These are phyloP conservation scores for Coniochaeta prunicola DNA, from an alignment of 2,329 filamentous ascomycete genomes.

Conservation along the genomic window DNA sequence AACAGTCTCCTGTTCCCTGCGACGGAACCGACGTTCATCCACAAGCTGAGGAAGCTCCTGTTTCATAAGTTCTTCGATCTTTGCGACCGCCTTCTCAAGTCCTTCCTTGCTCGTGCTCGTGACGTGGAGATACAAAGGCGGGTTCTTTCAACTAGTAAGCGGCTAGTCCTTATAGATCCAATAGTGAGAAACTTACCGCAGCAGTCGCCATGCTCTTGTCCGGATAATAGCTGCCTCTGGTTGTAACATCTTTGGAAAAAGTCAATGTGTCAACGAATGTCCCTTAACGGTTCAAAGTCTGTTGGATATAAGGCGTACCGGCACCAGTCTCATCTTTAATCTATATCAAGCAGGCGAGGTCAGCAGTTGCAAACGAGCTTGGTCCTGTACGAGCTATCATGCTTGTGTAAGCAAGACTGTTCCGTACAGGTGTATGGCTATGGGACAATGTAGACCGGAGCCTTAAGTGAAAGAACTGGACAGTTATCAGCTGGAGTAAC, in stretches of 20 bases:
- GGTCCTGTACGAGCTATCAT: slow-evolving; percentile 54
- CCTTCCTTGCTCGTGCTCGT: slow-evolving; percentile 88
- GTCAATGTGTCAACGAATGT: slow-evolving; percentile 53
- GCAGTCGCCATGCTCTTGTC: slow-evolving; percentile 97
- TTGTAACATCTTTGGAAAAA: slow-evolving; percentile 89
- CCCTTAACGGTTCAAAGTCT: slow-evolving; percentile 39
- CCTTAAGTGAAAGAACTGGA: slow-evolving; percentile 16
- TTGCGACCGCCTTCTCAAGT: slow-evolving; percentile 78
- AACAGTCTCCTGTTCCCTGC: slow-evolving; percentile 46
- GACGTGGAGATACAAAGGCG: slow-evolving; percentile 89
- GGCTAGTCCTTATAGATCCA: background rate
- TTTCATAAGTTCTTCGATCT: slow-evolving; percentile 93
- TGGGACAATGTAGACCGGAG: slow-evolving; percentile 16
- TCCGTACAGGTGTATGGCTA: slow-evolving; percentile 35
- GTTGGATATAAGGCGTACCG: slow-evolving; percentile 71
- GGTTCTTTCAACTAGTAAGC: slow-evolving; percentile 54
- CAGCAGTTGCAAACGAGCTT: slow-evolving; percentile 85
- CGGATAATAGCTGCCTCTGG: slow-evolving; percentile 90
- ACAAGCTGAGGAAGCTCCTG: slow-evolving; percentile 93
- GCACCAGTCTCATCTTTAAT: slow-evolving; percentile 99
- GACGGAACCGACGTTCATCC: slow-evolving; percentile 52
- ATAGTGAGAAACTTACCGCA: slow-evolving; percentile 53
- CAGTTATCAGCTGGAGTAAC: slow-evolving; percentile 58
- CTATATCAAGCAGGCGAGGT: slow-evolving; percentile 86
- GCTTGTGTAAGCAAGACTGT: slow-evolving; percentile 64